A percentile compares a stretch with the other conserved stretches of the same genome.
phyloP scores from a whole-genome alignment of 1,284 basidiomycete genomes.

The Exobasidium rhododendri region DNA sequence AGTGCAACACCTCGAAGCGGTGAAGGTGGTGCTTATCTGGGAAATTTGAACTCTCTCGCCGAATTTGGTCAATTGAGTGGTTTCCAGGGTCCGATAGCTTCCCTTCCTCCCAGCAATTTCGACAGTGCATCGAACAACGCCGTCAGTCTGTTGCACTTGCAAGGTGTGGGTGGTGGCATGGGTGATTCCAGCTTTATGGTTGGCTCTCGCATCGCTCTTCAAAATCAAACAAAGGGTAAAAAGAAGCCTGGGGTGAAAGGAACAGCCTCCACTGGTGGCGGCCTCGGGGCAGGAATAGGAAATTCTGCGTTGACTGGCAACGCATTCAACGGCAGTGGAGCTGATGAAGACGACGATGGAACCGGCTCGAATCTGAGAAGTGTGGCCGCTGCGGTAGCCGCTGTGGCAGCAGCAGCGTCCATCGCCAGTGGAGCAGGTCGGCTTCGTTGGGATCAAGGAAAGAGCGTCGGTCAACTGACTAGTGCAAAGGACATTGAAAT shows the following conservation, averaged over 20 bases:
- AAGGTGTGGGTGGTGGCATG: constrained; percentile 33
- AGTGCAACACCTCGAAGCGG: constrained; percentile 2
- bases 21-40: constrained; percentile 2
- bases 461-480: constrained; percentile 49
- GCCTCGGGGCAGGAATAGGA: constrained; percentile 19
- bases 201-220: constrained; percentile 23
- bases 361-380: constrained; percentile 21
- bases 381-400: constrained; percentile 33
- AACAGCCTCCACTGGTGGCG: constrained; percentile 13
- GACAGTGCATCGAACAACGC: neutral
- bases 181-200: constrained; percentile 42
- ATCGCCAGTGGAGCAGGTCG: constrained; percentile 39
- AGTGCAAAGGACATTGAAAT: constrained; percentile 52
- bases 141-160: constrained; percentile 8
- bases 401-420: constrained; percentile 26
- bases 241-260: constrained; percentile 26
- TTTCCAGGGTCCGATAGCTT: neutral
- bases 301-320: constrained; percentile 3
- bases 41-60: constrained; percentile 4
- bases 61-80: neutral
- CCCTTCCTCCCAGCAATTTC: constrained; percentile 10
- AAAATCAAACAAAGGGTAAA: constrained; percentile 22
- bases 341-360: constrained; percentile 32
- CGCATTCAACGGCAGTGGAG: constrained; percentile 17
- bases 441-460: constrained; percentile 49